phyloP scores from a whole-genome alignment of 1,139 yeast species.

The Suhomyces taliae region DNA sequence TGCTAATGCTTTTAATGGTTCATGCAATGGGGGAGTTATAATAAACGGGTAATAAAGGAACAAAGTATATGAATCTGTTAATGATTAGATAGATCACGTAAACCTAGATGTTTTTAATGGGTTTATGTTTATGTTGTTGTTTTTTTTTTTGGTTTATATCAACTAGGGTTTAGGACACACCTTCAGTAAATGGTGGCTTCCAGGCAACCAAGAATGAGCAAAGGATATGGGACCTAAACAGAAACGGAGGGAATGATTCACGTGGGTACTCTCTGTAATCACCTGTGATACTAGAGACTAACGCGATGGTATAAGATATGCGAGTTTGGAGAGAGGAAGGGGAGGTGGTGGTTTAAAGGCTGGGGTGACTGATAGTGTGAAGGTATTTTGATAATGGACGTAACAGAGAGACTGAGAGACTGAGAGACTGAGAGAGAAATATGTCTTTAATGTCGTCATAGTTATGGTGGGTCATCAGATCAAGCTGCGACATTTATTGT shows the following conservation, averaged over 20 bases:
- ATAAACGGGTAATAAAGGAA: not conserved
- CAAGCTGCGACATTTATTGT: conserved; percentile 1
- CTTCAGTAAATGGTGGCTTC: too few relatives aligned
- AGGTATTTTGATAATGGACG: not conserved
- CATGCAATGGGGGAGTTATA: not conserved
- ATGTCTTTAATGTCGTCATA: conserved; percentile 6
- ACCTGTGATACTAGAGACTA: conserved; percentile 6
- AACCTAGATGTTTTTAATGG: too few relatives aligned
- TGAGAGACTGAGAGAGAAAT: not conserved
- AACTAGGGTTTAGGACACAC: too few relatives aligned
- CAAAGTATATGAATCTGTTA: not conserved
- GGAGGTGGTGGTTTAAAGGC: not conserved
- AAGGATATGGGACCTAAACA: too few relatives aligned
- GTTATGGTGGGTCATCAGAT: conserved; percentile 2
- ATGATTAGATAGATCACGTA: not conserved
- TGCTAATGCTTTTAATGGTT: not conserved
- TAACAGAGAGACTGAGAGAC: not conserved
- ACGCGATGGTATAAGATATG: not conserved
- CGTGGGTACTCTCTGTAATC: conserved; percentile 3
- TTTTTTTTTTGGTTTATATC: too few relatives aligned
- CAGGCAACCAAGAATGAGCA: too few relatives aligned
- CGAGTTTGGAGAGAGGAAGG: not conserved
- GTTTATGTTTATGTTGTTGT: too few relatives aligned
- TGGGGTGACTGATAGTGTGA: not conserved
- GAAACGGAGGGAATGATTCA: not conserved